Conservation (phyloP, 352 stramenopile genomes). For the Pythium monospermum region DNA sequence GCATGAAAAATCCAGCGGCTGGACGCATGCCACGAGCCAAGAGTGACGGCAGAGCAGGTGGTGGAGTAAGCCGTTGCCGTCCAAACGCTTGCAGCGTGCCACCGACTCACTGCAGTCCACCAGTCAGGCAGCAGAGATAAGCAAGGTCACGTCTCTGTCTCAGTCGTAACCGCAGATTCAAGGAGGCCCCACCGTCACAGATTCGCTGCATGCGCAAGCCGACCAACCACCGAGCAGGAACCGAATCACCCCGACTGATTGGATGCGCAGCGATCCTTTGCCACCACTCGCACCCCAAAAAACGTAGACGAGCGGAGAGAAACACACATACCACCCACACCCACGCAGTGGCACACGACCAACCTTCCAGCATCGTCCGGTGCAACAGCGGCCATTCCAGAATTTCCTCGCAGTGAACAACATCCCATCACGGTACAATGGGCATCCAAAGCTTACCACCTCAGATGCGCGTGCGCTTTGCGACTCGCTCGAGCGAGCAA, state of each 20-base stretch:
- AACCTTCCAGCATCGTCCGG: slow-evolving; percentile 6
- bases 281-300: no score
- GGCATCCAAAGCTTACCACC: slow-evolving; percentile 29
- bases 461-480: slow-evolving; percentile 14
- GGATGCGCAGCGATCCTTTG: no score
- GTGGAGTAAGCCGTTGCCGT: no score
- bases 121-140: no score
- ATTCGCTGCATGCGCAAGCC: not conserved
- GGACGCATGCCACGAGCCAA: no score
- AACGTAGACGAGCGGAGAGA: slow-evolving; percentile 23
- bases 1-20: slow-evolving; percentile 11
- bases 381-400: slow-evolving; percentile 9
- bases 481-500: slow-evolving; percentile 22
- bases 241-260: slow-evolving; percentile 1
- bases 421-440: slow-evolving; percentile 25
- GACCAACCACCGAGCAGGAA: not conserved
- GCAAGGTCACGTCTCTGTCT: slow-evolving; percentile 2
- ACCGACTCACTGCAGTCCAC: no score
- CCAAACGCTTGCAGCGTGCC: no score
- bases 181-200: not conserved
- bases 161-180: slow-evolving; percentile 11
- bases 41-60: no score
- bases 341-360: no score
- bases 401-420: no score
- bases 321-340: no score